Conservation (phyloP, 495 filamentous ascomycete genomes). For the Daldinia loculata region DNA sequence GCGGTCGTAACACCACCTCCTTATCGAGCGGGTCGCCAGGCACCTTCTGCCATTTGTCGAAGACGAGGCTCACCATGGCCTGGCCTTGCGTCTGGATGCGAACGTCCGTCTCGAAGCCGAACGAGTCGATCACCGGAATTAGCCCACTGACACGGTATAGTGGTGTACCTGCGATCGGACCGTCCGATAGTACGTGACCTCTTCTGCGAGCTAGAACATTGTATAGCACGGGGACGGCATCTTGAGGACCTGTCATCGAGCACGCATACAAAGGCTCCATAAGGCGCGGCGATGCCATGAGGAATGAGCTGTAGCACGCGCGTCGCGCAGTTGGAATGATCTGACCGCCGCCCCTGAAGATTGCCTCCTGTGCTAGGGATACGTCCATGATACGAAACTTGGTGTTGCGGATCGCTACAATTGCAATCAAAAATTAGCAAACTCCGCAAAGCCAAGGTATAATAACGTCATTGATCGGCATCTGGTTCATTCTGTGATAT, state of each 20-base stretch:
- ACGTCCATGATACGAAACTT: conserved; percentile 96
- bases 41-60: conserved; percentile 94
- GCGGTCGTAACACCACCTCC: conserved; percentile 78
- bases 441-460: conserved; percentile 10
- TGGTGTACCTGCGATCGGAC: conserved; percentile 93
- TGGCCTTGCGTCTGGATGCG: conserved; percentile 95
- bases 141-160: conserved; percentile 89
- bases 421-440: conserved; percentile 32
- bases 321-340: conserved; percentile 95
- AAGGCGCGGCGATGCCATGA: conserved; percentile 94
- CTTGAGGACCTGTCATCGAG: conserved; percentile 91
- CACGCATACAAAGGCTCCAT: conserved; percentile 96
- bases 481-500: conserved; percentile 9
- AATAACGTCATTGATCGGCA: conserved; percentile 14
- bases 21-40: conserved; percentile 94
- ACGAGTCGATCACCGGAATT: conserved; percentile 94
- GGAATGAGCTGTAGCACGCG: conserved; percentile 91
- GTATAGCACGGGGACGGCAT: conserved; percentile 87
- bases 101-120: conserved; percentile 97
- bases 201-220: conserved; percentile 87
- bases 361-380: conserved; percentile 83
- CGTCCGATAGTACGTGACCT: conserved; percentile 92
- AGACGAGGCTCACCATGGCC: conserved; percentile 87
- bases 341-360: conserved; percentile 93
- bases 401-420: conserved; percentile 89